Evolutionary conservation across 352 stramenopile genomes (phyloP).

Genomic region (Phytophthora syringae): DNA sequence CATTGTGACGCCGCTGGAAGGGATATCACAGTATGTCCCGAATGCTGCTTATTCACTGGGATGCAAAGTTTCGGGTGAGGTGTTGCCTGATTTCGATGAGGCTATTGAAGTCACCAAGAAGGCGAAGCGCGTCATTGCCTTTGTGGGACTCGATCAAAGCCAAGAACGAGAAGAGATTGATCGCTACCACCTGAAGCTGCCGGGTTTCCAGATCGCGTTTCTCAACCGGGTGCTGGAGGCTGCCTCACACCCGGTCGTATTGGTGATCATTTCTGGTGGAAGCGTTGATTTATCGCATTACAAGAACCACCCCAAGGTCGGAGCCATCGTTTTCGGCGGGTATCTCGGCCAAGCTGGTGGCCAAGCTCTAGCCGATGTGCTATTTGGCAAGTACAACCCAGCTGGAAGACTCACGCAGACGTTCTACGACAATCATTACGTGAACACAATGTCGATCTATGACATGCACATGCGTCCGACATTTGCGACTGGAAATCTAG

Average conservation of each 20-base stretch:
- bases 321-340: constrained; percentile 70
- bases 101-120: constrained; percentile 46
- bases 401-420: constrained; percentile 73
- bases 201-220: constrained; percentile 68
- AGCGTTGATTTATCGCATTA: constrained; percentile 75
- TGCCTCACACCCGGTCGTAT: constrained; percentile 58
- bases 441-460: constrained; percentile 61
- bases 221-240: constrained; percentile 57
- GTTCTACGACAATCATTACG: constrained; percentile 67
- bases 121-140: constrained; percentile 59
- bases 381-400: constrained; percentile 79
- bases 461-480: constrained; percentile 90
- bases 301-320: constrained; percentile 62
- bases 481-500: constrained; percentile 57
- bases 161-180: constrained; percentile 80
- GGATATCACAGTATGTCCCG: constrained; percentile 34
- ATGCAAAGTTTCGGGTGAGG: constrained; percentile 63
- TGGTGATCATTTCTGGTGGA: constrained; percentile 85
- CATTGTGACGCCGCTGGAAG: constrained; percentile 70
- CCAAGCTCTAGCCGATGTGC: constrained; percentile 72
- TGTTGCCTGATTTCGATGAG: constrained; percentile 55
- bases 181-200: constrained; percentile 61
- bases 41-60: constrained; percentile 49
- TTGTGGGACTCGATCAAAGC: constrained; percentile 69
- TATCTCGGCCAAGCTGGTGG: constrained; percentile 76